Conservation (phyloP, 208 protist species). For the Leishmania turanica region DNA sequence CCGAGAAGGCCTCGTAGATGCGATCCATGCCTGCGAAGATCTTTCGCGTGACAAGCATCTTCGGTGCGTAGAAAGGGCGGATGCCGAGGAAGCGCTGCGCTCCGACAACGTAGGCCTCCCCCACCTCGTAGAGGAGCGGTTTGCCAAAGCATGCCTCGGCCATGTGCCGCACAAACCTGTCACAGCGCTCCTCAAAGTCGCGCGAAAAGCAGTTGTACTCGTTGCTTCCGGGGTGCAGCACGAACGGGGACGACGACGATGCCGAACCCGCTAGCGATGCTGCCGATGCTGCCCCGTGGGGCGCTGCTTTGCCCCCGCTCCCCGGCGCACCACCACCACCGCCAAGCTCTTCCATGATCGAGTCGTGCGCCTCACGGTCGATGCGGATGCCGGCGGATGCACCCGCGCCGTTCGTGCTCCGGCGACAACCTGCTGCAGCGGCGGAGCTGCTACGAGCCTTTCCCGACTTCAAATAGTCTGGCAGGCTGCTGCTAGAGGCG, state of each 20-base stretch:
- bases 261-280: not conserved
- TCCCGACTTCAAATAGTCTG: slow-evolving; percentile 27
- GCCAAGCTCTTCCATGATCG: slow-evolving; percentile 52
- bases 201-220: slow-evolving; percentile 76
- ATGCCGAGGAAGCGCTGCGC: slow-evolving; percentile 85
- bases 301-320: not conserved
- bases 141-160: slow-evolving; percentile 79
- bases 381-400: not conserved
- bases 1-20: slow-evolving; percentile 53
- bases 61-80: slow-evolving; percentile 81
- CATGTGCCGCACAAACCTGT: slow-evolving; percentile 50
- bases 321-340: slow-evolving; percentile 1
- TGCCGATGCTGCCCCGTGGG: not conserved
- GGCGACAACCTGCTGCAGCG: not conserved
- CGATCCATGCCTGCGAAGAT: slow-evolving; percentile 66
- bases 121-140: slow-evolving; percentile 77
- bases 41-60: slow-evolving; percentile 66
- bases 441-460: slow-evolving; percentile 7
- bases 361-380: slow-evolving; percentile 33
- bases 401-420: not conserved
- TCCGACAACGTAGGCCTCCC: slow-evolving; percentile 71
- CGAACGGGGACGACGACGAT: slow-evolving; percentile 33
- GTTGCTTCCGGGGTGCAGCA: slow-evolving; percentile 57
- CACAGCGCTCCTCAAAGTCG: slow-evolving; percentile 81
- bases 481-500: slow-evolving; percentile 23